Evolutionary conservation across 2,329 filamentous ascomycete species (phyloP).

Genomic region (Fusarium phyllophilum): DNA sequence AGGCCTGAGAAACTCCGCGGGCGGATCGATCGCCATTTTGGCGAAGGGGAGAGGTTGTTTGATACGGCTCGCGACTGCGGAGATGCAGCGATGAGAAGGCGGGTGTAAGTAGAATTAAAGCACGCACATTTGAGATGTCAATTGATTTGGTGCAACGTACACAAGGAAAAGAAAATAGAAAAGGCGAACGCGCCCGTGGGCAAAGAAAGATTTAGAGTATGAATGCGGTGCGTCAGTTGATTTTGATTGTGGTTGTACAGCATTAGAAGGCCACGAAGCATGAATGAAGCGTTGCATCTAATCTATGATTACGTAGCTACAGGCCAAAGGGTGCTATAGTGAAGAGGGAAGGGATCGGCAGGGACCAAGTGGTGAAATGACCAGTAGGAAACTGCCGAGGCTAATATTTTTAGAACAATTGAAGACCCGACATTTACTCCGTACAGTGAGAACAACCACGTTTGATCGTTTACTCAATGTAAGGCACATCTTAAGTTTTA

Average conservation of each 20-base stretch:
- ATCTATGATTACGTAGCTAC: slow-evolving; percentile 34
- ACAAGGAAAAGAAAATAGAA: neutral
- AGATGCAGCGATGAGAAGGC: slow-evolving; percentile 5
- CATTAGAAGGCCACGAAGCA: slow-evolving; percentile 35
- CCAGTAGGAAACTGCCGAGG: slow-evolving; percentile 13
- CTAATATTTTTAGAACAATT: slow-evolving; percentile 3
- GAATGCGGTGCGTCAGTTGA: neutral
- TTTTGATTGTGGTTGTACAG: neutral
- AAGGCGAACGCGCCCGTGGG: slow-evolving; percentile 8
- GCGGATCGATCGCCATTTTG: slow-evolving; percentile 42
- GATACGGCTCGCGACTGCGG: slow-evolving; percentile 18
- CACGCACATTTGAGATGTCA: slow-evolving; percentile 2
- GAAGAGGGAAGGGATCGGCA: slow-evolving; percentile 26
- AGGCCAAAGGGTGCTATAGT: neutral
- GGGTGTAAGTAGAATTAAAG: neutral
- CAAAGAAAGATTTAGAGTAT: neutral
- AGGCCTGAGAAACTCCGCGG: slow-evolving; percentile 49
- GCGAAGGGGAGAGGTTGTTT: neutral
- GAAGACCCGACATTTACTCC: neutral
- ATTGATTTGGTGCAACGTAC: neutral
- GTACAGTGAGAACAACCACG: neutral
- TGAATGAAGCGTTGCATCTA: slow-evolving; percentile 19
- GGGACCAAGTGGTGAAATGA: slow-evolving; percentile 18
- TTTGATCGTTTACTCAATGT: neutral
- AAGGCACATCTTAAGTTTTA: neutral